Conservation (phyloP, 1,284 basidiomycete genomes). For the Moesziomyces antarcticus region DNA sequence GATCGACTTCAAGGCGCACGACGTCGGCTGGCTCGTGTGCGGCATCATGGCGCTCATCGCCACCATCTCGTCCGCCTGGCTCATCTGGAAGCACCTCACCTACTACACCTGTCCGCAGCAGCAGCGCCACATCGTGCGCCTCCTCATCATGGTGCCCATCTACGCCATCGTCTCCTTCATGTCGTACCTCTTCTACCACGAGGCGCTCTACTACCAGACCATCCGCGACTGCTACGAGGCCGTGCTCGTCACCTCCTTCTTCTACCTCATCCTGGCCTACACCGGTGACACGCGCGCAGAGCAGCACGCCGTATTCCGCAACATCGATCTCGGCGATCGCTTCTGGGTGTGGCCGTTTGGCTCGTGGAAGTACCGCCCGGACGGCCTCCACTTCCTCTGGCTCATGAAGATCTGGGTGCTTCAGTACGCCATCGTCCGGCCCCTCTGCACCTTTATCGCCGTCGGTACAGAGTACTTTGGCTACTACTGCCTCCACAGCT, state of each 20-base stretch:
- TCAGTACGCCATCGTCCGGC: conserved; percentile 81
- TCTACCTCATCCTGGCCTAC: conserved; percentile 80
- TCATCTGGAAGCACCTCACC: conserved; percentile 72
- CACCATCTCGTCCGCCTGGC: conserved; percentile 40
- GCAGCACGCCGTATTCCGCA: conserved; percentile 74
- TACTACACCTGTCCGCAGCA: conserved; percentile 77
- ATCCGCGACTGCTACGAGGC: conserved; percentile 64
- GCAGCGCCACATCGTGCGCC: conserved; percentile 70
- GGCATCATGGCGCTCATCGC: conserved; percentile 72
- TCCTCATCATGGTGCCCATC: conserved; percentile 82
- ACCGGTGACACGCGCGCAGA: conserved; percentile 75
- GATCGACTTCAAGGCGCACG: conserved; percentile 72
- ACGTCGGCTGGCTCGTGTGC: conserved; percentile 78
- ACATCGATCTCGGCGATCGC: conserved; percentile 68
- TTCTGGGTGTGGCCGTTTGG: conserved; percentile 80
- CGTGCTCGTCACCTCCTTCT: conserved; percentile 74
- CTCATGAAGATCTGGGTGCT: conserved; percentile 81
- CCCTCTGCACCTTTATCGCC: conserved; percentile 75
- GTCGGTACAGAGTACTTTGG: conserved; percentile 76
- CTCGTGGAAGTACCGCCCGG: conserved; percentile 75
- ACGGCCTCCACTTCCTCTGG: conserved; percentile 75
- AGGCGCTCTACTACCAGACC: conserved; percentile 66
- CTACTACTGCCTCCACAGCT: conserved; percentile 78
- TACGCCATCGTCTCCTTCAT: conserved; percentile 77
- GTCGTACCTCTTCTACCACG: conserved; percentile 75